Conservation (phyloP, 768 basidiomycete species). For the Trametes sanguinea region DNA sequence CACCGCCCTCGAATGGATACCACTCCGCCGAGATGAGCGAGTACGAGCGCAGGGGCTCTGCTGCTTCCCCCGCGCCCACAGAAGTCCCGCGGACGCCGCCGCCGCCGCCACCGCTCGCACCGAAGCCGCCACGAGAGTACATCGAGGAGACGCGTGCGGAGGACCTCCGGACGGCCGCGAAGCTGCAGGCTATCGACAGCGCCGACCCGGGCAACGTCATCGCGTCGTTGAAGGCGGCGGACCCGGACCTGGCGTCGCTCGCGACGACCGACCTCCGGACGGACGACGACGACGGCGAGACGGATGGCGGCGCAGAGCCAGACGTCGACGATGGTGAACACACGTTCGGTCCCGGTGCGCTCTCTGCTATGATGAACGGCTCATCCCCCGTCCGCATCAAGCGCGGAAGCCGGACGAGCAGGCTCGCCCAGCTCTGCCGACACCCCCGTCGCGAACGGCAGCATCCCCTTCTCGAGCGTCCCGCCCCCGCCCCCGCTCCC, state of each 20-base stretch:
- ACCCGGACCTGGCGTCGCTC: conserved; percentile 20
- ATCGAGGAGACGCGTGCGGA: conserved; percentile 82
- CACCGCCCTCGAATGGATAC: conserved; percentile 21
- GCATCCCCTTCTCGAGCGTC: neutral
- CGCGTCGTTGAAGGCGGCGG: conserved; percentile 20
- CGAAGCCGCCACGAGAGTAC: conserved; percentile 76
- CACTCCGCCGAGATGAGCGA: conserved; percentile 6
- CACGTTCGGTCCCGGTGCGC: conserved; percentile 26
- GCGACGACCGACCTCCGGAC: neutral
- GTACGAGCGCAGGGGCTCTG: neutral
- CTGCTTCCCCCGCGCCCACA: conserved; percentile 5
- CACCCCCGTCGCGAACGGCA: conserved; percentile 1
- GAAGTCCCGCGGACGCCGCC: conserved; percentile 29
- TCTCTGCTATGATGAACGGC: conserved; percentile 15
- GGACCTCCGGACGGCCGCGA: conserved; percentile 56
- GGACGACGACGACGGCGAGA: conserved; percentile 3
- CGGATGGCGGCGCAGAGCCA: conserved; percentile 2
- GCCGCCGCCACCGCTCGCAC: conserved; percentile 70
- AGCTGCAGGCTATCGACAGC: conserved; percentile 31
- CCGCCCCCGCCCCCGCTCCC: conserved; percentile 27
- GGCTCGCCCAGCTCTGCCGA: neutral
- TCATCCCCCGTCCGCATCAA: conserved; percentile 1
- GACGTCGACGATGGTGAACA: conserved; percentile 13
- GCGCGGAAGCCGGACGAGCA: neutral
- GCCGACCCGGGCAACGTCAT: conserved; percentile 29